Percentiles rank a stretch among this genome's conserved stretches.
phyloP scores from a whole-genome alignment of 2,329 filamentous ascomycete genomes.

The Pseudogymnoascus sp. region DNA sequence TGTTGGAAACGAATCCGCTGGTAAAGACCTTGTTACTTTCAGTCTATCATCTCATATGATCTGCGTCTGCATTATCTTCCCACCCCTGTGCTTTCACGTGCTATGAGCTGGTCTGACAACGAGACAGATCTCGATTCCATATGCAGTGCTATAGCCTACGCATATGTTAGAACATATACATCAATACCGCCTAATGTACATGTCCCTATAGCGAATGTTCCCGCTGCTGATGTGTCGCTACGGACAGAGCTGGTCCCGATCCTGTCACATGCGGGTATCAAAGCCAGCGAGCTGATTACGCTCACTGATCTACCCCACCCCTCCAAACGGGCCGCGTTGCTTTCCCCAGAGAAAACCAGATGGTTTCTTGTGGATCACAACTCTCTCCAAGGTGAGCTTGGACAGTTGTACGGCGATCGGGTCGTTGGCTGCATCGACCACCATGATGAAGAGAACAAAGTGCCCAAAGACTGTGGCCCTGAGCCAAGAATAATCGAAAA shows the following conservation, averaged over 20 bases:
- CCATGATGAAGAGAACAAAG: conserved; percentile 61
- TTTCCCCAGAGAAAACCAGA: conserved; percentile 44
- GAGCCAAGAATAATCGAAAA: conserved; percentile 55
- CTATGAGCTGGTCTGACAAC: background rate
- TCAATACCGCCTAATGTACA: conserved; percentile 41
- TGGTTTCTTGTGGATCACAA: conserved; percentile 82
- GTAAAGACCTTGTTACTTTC: conserved; percentile 31
- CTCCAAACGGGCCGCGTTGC: conserved; percentile 37
- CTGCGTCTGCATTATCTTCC: background rate
- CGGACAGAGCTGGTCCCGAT: conserved; percentile 65
- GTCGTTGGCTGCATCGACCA: conserved; percentile 69
- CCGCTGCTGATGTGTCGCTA: conserved; percentile 58
- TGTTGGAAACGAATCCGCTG: conserved; percentile 61
- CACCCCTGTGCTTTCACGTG: background rate
- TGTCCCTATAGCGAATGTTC: conserved; percentile 67
- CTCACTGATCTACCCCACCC: conserved; percentile 48
- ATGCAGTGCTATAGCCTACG: conserved; percentile 63
- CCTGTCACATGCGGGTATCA: conserved; percentile 52
- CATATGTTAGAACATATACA: conserved; percentile 61
- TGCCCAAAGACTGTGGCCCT: conserved; percentile 39
- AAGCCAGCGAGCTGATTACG: conserved; percentile 56
- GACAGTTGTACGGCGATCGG: conserved; percentile 40
- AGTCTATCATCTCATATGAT: background rate
- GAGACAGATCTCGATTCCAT: conserved; percentile 68
- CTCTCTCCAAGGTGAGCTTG: conserved; percentile 55